These are phyloP conservation scores for Daphne laureola DNA, from an alignment of 441 rosid genomes.

Conservation along the genomic window DNA sequence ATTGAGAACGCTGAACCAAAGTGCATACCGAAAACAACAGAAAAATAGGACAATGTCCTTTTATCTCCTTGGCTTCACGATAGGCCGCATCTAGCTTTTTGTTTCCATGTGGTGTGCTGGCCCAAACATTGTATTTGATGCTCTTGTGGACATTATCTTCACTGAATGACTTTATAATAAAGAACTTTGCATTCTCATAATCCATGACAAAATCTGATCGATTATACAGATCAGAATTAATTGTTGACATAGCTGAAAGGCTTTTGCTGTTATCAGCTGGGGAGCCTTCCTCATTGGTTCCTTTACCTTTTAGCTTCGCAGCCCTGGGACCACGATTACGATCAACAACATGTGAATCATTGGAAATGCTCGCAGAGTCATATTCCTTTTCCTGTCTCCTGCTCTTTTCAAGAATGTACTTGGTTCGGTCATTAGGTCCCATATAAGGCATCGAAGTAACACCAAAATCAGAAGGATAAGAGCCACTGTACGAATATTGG, in stretches of 20 bases:
- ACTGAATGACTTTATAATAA: conserved; percentile 71
- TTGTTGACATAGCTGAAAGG: conserved; percentile 26
- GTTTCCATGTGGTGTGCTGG: conserved; percentile 82
- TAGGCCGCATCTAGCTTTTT: conserved; percentile 64
- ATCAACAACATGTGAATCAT: conserved; percentile 41
- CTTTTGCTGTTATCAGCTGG: conserved; percentile 31
- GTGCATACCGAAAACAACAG: conserved; percentile 68
- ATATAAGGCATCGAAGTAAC: conserved; percentile 26
- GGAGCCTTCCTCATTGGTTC: conserved; percentile 26
- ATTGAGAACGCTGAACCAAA: background rate
- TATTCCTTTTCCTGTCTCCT: conserved; percentile 56
- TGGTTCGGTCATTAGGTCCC: conserved; percentile 38
- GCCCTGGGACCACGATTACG: conserved; percentile 80
- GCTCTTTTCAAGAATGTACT: conserved; percentile 38
- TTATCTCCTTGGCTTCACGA: conserved; percentile 49
- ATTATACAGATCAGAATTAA: conserved; percentile 36
- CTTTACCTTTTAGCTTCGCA: conserved; percentile 47
- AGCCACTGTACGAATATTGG: conserved; percentile 34
- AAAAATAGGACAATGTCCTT: conserved; percentile 47
- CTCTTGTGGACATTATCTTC: conserved; percentile 85
- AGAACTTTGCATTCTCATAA: conserved; percentile 55
- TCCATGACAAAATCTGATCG: conserved; percentile 43
- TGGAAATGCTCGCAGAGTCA: conserved; percentile 33
- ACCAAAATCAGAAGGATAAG: conserved; percentile 39
- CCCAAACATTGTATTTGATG: conserved; percentile 71